Evolutionary conservation across 2,329 filamentous ascomycete genomes (phyloP).

Genomic region (Penicillium sp.): DNA sequence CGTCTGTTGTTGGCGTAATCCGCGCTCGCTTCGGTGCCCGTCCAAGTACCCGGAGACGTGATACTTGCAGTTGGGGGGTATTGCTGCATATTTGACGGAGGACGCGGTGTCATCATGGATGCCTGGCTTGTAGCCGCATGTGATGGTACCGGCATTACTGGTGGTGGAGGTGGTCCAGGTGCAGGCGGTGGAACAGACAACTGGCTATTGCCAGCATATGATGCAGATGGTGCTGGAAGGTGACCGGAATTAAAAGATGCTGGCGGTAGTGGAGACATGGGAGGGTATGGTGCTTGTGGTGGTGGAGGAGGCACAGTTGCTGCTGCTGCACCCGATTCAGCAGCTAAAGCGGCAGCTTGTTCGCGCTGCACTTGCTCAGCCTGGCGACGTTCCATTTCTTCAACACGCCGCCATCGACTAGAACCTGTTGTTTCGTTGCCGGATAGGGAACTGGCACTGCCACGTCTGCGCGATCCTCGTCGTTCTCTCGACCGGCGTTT

Average conservation of each 20-base stretch:
- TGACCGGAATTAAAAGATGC: constrained; percentile 12
- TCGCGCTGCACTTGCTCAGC: constrained; percentile 41
- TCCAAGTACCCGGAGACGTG: constrained; percentile 40
- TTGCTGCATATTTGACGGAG: constrained; percentile 32
- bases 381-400: constrained; percentile 46
- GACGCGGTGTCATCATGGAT: constrained; percentile 27
- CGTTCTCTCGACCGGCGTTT: constrained; percentile 47
- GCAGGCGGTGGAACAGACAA: constrained; percentile 11
- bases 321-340: constrained; percentile 22
- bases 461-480: constrained; percentile 37
- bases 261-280: constrained; percentile 15
- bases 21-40: constrained; percentile 47
- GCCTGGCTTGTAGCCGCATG: constrained; percentile 11
- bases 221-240: constrained; percentile 22
- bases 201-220: constrained; percentile 17
- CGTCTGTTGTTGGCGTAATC: constrained; percentile 53
- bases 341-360: constrained; percentile 28
- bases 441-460: constrained; percentile 40
- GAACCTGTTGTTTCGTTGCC: constrained; percentile 34
- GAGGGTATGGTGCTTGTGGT: constrained; percentile 12
- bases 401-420: constrained; percentile 47
- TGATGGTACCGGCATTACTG: constrained; percentile 11
- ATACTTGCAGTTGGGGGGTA: constrained; percentile 25
- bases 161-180: constrained; percentile 13
- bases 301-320: constrained; percentile 17